Percentiles rank a stretch among this genome's conserved stretches.
Conservation (phyloP, 129 eudicot species). For the Lactuca saligna region DNA sequence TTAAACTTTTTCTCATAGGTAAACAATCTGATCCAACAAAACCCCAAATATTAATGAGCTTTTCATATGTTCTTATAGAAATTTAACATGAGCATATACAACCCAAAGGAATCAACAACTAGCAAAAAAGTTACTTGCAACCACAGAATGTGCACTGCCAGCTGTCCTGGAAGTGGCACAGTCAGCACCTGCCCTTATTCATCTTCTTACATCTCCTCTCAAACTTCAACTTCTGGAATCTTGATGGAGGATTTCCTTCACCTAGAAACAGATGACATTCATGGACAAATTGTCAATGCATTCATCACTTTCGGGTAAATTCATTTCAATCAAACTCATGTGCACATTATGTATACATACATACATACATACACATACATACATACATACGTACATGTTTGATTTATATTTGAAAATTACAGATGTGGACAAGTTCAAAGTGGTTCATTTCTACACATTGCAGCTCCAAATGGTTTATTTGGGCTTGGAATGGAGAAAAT, state of each 20-base stretch:
- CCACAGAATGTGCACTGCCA: slow-evolving; percentile 51
- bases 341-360: too few species aligned
- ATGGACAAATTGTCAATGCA: slow-evolving; percentile 47
- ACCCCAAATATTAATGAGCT: background rate
- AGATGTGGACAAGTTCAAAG: slow-evolving; percentile 92
- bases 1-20: background rate
- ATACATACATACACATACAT: too few species aligned
- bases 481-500: slow-evolving; percentile 78
- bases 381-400: too few species aligned
- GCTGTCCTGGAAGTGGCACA: slow-evolving; percentile 47
- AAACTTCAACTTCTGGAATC: slow-evolving; percentile 89
- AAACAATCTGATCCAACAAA: background rate
- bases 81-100: slow-evolving; percentile 77
- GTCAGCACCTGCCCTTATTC: slow-evolving; percentile 64
- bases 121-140: slow-evolving; percentile 75
- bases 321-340: background rate
- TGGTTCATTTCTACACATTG: slow-evolving; percentile 77
- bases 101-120: slow-evolving; percentile 64
- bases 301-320: slow-evolving; percentile 81
- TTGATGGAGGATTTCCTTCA: slow-evolving; percentile 78
- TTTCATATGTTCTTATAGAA: slow-evolving; percentile 32
- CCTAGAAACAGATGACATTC: slow-evolving; percentile 50
- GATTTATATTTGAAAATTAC: slow-evolving; percentile 20
- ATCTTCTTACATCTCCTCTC: slow-evolving; percentile 76
- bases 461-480: slow-evolving; percentile 87